phyloP scores from a whole-genome alignment of 768 basidiomycete species.

The Pisolithus sp. region DNA sequence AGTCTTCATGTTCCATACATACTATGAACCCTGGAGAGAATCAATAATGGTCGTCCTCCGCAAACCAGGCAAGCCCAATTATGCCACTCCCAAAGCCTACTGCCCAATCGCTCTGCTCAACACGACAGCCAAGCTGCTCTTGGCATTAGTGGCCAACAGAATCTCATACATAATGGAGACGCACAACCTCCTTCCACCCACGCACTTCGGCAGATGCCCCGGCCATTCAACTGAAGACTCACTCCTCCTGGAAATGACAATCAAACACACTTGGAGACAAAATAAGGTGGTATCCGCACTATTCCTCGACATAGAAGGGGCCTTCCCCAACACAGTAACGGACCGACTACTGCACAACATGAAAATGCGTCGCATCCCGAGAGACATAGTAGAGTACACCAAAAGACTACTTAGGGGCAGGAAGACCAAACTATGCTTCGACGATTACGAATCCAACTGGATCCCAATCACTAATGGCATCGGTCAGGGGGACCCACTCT shows the following conservation, averaged over 20 bases:
- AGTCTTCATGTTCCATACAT: too few relatives aligned
- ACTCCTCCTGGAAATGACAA: constrained; percentile 22
- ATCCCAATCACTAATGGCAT: background rate
- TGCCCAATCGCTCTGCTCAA: constrained; percentile 33
- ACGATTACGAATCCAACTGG: background rate
- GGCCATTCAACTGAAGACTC: constrained; percentile 34
- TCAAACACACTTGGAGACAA: constrained; percentile 34
- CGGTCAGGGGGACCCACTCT: background rate
- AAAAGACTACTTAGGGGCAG: background rate
- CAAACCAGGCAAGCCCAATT: constrained; percentile 31
- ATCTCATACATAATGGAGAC: too few relatives aligned
- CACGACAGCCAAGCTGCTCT: constrained; percentile 1
- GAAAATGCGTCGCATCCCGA: background rate
- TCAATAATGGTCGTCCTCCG: too few relatives aligned
- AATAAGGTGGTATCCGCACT: constrained; percentile 31
- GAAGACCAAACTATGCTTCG: background rate
- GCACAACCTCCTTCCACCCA: constrained; percentile 23
- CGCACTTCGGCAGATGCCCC: constrained; percentile 36
- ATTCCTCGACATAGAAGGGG: constrained; percentile 38
- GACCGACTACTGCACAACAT: constrained; percentile 29
- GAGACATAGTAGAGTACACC: background rate
- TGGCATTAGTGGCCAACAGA: too few relatives aligned
- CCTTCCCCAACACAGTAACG: constrained; percentile 35
- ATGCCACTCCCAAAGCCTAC: constrained; percentile 29
- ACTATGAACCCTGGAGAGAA: too few relatives aligned